Evolutionary conservation across 257 asterid genomes (phyloP).

Genomic region (Nicotiana noctiflora): DNA sequence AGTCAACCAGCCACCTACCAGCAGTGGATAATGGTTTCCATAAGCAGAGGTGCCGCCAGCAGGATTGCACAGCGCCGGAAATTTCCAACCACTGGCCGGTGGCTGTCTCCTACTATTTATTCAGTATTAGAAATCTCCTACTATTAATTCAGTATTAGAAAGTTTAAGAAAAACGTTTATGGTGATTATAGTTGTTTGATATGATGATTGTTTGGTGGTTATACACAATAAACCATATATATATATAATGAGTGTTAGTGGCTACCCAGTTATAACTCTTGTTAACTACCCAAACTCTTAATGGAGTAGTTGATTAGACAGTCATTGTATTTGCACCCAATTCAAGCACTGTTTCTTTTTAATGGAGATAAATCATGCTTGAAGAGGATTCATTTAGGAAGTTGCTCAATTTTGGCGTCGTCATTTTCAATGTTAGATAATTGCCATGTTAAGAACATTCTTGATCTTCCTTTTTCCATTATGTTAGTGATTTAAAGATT

Average conservation of each 20-base stretch:
- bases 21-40: not conserved
- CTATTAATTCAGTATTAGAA: not conserved
- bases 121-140: not conserved
- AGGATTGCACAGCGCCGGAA: not conserved
- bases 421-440: not conserved
- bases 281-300: slow-evolving; percentile 2
- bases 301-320: not conserved
- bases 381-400: not conserved
- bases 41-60: not conserved
- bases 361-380: slow-evolving; percentile 3
- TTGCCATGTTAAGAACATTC: not conserved
- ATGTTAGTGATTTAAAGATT: not conserved
- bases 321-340: not conserved
- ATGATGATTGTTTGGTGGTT: not conserved
- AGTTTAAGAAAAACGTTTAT: not conserved
- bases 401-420: not conserved
- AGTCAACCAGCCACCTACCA: not conserved
- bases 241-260: not conserved
- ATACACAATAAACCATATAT: not conserved
- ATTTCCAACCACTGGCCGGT: too few relatives aligned
- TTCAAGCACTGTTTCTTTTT: not conserved
- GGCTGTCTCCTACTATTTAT: not conserved
- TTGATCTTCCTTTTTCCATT: not conserved
- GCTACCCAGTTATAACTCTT: not conserved
- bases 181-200: not conserved